Percentiles rank a stretch among this genome's conserved stretches.
Evolutionary conservation across 768 basidiomycete species (phyloP).

Genomic region (Suillus subaureus): DNA sequence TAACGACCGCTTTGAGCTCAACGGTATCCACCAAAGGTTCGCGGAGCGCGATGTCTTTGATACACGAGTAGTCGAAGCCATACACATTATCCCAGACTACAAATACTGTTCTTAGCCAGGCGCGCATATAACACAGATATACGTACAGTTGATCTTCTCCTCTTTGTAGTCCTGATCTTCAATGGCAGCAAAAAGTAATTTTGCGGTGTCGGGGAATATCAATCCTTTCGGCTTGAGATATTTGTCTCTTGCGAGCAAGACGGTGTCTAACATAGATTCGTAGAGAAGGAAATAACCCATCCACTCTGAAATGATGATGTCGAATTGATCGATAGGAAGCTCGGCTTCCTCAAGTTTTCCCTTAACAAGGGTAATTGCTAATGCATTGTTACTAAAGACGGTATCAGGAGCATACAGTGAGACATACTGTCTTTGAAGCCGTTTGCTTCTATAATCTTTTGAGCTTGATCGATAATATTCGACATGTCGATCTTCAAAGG

Average conservation of each 20-base stretch:
- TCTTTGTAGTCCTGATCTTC: constrained; percentile 99
- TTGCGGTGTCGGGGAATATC: constrained; percentile 96
- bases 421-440: constrained; percentile 92
- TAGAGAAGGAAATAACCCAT: constrained; percentile 99
- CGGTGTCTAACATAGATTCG: constrained; percentile 99
- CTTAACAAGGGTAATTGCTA: constrained; percentile 94
- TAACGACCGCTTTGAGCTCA: constrained; percentile 92
- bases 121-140: neutral
- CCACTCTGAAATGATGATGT: constrained; percentile 99
- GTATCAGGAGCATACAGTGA: constrained; percentile 2
- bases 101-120: constrained; percentile 7
- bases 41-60: constrained; percentile 96
- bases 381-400: constrained; percentile 13
- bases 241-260: constrained; percentile 94
- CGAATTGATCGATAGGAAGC: constrained; percentile 88
- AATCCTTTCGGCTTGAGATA: constrained; percentile 90
- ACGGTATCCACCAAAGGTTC: constrained; percentile 99
- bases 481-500: constrained; percentile 93
- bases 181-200: constrained; percentile 92
- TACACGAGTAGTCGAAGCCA: constrained; percentile 99
- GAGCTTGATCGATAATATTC: constrained; percentile 99
- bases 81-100: constrained; percentile 99
- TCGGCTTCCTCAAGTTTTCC: constrained; percentile 95
- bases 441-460: constrained; percentile 95
- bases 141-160: constrained; percentile 95